Evolutionary conservation across 225 moss, liverwort and hornwort species (phyloP).

Genomic region (Rhytidiadelphus loreus): DNA sequence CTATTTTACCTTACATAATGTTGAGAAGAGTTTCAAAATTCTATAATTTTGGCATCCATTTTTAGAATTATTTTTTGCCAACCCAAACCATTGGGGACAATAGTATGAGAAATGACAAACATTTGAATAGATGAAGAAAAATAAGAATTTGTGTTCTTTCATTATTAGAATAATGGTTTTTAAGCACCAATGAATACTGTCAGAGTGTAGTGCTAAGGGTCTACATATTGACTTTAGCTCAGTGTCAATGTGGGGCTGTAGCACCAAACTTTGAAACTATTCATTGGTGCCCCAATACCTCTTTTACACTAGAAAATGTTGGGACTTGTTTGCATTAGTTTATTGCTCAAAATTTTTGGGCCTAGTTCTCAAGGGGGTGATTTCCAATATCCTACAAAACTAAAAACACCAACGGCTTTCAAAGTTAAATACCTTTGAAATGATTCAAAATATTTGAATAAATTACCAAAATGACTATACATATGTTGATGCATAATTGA

Average conservation of each 20-base stretch:
- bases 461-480: neutral
- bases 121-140: too few species aligned
- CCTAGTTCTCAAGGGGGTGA: neutral
- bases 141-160: neutral
- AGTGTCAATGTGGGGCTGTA: neutral
- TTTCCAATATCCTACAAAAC: neutral
- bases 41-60: too few species aligned
- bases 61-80: too few species aligned
- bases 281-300: neutral
- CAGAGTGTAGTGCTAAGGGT: neutral
- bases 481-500: neutral
- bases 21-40: too few species aligned
- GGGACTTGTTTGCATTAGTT: neutral
- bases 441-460: too few species aligned
- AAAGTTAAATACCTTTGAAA: too few species aligned
- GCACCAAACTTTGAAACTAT: neutral
- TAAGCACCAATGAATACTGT: neutral
- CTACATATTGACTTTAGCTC: neutral
- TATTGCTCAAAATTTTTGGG: neutral
- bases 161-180: neutral
- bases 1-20: too few species aligned
- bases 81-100: rapidly evolving
- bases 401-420: too few species aligned
- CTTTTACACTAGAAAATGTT: rapidly evolving
- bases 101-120: too few species aligned